These are phyloP conservation scores for Penicillium silybi DNA, from an alignment of 495 filamentous ascomycete species.

Conservation along the genomic window DNA sequence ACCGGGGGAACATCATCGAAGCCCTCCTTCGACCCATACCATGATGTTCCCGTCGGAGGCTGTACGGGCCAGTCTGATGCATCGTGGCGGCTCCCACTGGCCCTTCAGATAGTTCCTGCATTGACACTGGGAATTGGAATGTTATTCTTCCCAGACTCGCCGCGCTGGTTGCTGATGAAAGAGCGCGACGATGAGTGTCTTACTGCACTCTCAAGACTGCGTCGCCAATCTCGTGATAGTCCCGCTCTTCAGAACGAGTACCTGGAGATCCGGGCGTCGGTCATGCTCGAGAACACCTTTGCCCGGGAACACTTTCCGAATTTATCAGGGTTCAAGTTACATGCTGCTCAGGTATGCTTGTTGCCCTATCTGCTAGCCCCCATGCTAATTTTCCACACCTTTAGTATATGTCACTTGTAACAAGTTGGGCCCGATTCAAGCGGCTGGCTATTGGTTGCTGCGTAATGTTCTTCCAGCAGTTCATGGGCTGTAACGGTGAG, in stretches of 20 bases:
- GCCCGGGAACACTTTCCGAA: conserved; percentile 67
- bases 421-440: conserved; percentile 68
- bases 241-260: conserved; percentile 71
- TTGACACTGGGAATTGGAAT: conserved; percentile 64
- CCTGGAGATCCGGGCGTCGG: conserved; percentile 77
- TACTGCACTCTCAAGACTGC: conserved; percentile 62
- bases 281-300: conserved; percentile 73
- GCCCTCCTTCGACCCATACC: conserved; percentile 38
- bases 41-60: conserved; percentile 36
- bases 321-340: conserved; percentile 52
- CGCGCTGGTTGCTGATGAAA: conserved; percentile 74
- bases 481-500: conserved; percentile 55
- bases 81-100: conserved; percentile 66
- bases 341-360: conserved; percentile 29
- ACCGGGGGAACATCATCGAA: conserved; percentile 62
- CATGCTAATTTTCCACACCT: not conserved
- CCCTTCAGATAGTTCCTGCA: conserved; percentile 58
- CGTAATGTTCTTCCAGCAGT: conserved; percentile 80
- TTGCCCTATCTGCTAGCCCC: too few relatives aligned
- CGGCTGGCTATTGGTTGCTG: conserved; percentile 71
- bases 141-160: conserved; percentile 73
- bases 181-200: conserved; percentile 67
- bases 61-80: conserved; percentile 58
- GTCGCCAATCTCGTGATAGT: conserved; percentile 45
- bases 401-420: conserved; percentile 64